Conservation (phyloP, 208 protist species). For the Leishmania gerbilli region DNA sequence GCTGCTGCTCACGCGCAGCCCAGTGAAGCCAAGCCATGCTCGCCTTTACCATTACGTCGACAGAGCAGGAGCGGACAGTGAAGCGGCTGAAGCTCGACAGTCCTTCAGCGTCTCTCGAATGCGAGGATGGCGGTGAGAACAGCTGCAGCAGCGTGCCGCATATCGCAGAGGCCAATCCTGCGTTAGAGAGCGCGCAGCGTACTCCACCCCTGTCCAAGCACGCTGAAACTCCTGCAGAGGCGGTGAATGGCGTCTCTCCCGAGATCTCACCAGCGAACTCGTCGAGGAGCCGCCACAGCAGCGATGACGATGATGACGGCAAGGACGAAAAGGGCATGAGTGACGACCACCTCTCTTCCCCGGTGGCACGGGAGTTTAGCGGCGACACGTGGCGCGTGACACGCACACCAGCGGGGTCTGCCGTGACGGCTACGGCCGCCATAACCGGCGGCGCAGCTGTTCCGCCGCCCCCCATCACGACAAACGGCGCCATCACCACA, state of each 20-base stretch:
- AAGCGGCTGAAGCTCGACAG: constrained; percentile 30
- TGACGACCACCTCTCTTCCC: neutral
- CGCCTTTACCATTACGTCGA: neutral
- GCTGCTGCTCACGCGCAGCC: neutral
- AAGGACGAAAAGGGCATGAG: neutral
- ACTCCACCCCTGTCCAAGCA: neutral
- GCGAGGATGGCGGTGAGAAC: neutral
- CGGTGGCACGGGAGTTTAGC: neutral
- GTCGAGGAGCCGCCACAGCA: neutral
- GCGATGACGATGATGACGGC: neutral
- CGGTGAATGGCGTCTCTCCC: constrained; percentile 2
- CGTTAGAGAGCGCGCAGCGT: neutral
- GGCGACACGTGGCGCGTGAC: neutral
- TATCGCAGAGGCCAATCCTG: neutral
- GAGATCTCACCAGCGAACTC: neutral
- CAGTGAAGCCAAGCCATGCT: constrained; percentile 11
- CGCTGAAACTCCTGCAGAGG: neutral
- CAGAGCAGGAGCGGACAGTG: constrained; percentile 18
- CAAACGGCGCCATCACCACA: constrained; percentile 43
- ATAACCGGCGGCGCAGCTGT: neutral
- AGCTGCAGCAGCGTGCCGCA: neutral
- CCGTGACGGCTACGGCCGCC: neutral
- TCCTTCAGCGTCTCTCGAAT: constrained; percentile 13
- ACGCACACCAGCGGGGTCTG: neutral
- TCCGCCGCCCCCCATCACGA: constrained; percentile 6